Percentiles rank a stretch among this genome's conserved stretches.
These are phyloP conservation scores for Penicilliopsis zonata DNA, from an alignment of 495 filamentous ascomycete genomes.

Conservation along the genomic window DNA sequence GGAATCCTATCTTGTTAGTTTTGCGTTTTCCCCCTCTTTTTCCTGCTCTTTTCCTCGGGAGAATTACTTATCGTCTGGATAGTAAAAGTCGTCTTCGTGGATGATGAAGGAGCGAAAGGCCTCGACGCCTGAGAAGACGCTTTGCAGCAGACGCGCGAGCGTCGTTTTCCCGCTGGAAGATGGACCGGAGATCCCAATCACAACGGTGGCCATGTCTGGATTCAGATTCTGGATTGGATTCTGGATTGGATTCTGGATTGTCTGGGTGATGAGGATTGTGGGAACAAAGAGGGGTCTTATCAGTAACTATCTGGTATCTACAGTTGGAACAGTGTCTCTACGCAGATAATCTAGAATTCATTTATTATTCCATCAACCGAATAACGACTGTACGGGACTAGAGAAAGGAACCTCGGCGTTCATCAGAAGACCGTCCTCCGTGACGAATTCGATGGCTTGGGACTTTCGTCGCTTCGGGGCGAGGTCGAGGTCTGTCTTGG, in stretches of 20 bases:
- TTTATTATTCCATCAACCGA: constrained; percentile 1
- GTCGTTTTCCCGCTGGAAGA: constrained; percentile 77
- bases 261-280: too few relatives aligned
- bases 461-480: constrained; percentile 10
- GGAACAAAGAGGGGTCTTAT: too few relatives aligned
- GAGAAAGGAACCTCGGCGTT: constrained; percentile 6
- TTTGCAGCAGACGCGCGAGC: constrained; percentile 58
- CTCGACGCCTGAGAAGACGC: constrained; percentile 40
- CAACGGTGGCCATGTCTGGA: constrained; percentile 27
- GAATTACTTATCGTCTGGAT: constrained; percentile 58
- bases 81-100: constrained; percentile 91
- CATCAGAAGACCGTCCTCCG: constrained; percentile 14
- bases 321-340: constrained; percentile 1
- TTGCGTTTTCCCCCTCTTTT: too few relatives aligned
- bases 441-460: constrained; percentile 2
- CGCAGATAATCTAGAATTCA: too few relatives aligned
- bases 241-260: too few relatives aligned
- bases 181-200: constrained; percentile 63
- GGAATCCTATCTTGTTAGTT: too few relatives aligned
- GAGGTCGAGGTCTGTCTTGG: constrained; percentile 1
- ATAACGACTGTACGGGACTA: background rate
- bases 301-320: background rate
- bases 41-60: too few relatives aligned
- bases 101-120: constrained; percentile 54
- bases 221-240: too few relatives aligned